Conservation (phyloP, 768 basidiomycete genomes). For the Tremella yokohamensis region DNA sequence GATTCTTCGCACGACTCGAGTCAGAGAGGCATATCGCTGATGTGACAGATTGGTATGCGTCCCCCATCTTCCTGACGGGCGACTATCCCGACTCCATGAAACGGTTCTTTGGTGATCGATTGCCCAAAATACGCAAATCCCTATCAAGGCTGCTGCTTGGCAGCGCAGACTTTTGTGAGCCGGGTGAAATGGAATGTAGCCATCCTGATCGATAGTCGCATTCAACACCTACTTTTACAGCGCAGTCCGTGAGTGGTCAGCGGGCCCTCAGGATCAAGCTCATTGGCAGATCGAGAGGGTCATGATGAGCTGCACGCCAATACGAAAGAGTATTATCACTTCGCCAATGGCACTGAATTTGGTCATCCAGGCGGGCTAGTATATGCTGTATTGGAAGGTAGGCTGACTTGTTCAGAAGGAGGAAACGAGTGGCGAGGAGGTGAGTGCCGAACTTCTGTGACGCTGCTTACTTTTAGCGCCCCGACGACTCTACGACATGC, state of each 20-base stretch:
- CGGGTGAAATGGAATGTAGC: background rate
- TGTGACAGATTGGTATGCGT: background rate
- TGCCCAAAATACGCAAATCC: background rate
- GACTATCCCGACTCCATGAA: slow-evolving; percentile 2
- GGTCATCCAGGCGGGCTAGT: background rate
- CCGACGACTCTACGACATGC: slow-evolving; percentile 2
- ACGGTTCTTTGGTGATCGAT: background rate
- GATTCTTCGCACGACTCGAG: background rate
- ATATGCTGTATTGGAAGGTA: background rate
- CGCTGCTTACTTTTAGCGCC: background rate
- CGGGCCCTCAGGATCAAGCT: background rate
- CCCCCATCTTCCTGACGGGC: slow-evolving; percentile 3
- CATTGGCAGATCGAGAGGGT: background rate
- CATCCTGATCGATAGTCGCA: background rate
- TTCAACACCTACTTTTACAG: slow-evolving; percentile 4
- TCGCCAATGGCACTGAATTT: background rate
- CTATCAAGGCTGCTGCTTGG: background rate
- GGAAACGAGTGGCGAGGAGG: slow-evolving; percentile 2
- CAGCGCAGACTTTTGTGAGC: background rate
- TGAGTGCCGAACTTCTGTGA: background rate
- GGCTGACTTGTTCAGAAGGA: background rate
- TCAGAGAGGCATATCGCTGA: background rate
- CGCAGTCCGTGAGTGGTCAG: background rate
- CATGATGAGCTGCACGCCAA: background rate
- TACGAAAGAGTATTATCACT: slow-evolving; percentile 2